Conservation (phyloP, 192 early-diverging fungal genomes). For the Spinellus fusiger region DNA sequence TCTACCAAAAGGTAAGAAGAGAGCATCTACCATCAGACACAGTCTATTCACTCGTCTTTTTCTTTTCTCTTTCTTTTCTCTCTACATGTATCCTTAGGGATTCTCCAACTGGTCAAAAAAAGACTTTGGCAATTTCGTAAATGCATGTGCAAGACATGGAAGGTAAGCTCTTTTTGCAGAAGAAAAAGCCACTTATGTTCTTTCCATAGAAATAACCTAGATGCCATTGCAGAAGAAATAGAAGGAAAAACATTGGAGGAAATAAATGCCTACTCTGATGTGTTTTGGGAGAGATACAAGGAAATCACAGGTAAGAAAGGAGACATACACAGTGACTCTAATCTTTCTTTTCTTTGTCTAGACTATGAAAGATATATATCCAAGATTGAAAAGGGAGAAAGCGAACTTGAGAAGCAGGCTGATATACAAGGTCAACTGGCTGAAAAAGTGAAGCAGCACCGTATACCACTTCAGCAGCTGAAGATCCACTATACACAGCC, state of each 20-base stretch:
- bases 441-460: constrained; percentile 67
- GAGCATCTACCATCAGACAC: background rate
- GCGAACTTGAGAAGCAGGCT: constrained; percentile 64
- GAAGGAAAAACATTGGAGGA: constrained; percentile 90
- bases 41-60: background rate
- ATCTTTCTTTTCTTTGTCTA: background rate
- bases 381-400: constrained; percentile 88
- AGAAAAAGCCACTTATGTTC: constrained; percentile 1
- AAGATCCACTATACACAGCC: constrained; percentile 82
- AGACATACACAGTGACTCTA: background rate
- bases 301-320: constrained; percentile 61
- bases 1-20: constrained; percentile 33
- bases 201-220: constrained; percentile 52
- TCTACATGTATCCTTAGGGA: constrained; percentile 31
- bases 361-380: constrained; percentile 84
- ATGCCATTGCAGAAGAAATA: constrained; percentile 76
- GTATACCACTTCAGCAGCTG: constrained; percentile 82
- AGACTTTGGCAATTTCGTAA: constrained; percentile 84
- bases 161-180: constrained; percentile 35
- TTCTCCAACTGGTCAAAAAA: constrained; percentile 89
- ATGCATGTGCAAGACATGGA: constrained; percentile 82
- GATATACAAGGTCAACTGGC: constrained; percentile 81
- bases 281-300: constrained; percentile 86
- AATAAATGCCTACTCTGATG: constrained; percentile 75
- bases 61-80: background rate